Evolutionary conservation across 192 early-diverging fungal genomes (phyloP), one percentile per base, ranked within the genome.

Genomic region (Chytriomyces confervae): DNA sequence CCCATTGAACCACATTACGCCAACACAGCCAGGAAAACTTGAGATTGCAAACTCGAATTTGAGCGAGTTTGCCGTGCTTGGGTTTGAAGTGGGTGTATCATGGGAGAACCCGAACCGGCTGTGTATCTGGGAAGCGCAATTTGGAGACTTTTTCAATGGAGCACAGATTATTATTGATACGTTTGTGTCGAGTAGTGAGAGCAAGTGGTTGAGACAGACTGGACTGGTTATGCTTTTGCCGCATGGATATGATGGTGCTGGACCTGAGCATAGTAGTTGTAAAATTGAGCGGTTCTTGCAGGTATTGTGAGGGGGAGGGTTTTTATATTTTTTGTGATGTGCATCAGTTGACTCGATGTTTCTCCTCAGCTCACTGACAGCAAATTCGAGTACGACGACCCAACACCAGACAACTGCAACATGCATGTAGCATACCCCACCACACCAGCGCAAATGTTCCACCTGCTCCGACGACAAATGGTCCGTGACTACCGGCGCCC

Each of bases 81-180:
- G 93, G 3, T 98, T 97, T 79, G 97, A 98, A 81, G 94, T 95
- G 77, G 97, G 97, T 64, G 92, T 95, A 79, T 96, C 95, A 5
- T 92, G 92, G 81, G 95, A 96, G 80, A 92, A 89, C 27, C 97
- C 97, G 16, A 89, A 93, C 57, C 82, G 88, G 7, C 84, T 98
- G n/a, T 90, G 90, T 60, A 94, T 98, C 57, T 98, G 97, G 97
- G 53, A 57, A 57, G 96, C 96, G 1, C 97, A 98, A 85, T 98
- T 98, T 83, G 97, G 97, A 68, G 97, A 98, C 82, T 98, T 98
- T 80, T 94, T 94, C 89, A 97, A 97, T 80, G 93, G 93, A 13
- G 72, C 72, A 24, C 72, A 98, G 79, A 94, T 97, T 50, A 94
- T 96, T 23, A 93, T 97, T 75, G 97, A 98, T 84, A 96, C 95